Percentiles rank a stretch among this genome's conserved stretches.
These are phyloP conservation scores for Cyberlindnera xishuangbannaensis DNA, from an alignment of 805 yeast genomes.

Conservation along the genomic window DNA sequence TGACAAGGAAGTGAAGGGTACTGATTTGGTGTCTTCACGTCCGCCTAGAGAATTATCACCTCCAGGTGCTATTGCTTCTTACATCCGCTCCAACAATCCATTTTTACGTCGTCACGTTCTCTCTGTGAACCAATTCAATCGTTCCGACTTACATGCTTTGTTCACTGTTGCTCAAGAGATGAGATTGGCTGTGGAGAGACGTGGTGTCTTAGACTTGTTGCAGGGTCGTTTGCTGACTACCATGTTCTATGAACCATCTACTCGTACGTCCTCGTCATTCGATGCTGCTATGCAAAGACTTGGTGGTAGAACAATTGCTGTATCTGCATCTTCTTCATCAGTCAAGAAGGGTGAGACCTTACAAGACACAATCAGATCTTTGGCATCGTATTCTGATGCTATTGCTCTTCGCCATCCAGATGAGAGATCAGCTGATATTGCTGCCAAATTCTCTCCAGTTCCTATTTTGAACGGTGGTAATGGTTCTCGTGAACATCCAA, in stretches of 20 bases:
- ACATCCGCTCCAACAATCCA: slow-evolving; percentile 79
- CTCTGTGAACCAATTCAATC: slow-evolving; percentile 81
- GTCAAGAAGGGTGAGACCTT: slow-evolving; percentile 97
- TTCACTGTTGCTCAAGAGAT: slow-evolving; percentile 97
- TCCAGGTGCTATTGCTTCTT: slow-evolving; percentile 71
- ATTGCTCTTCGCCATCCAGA: slow-evolving; percentile 95
- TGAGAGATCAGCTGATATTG: slow-evolving; percentile 86
- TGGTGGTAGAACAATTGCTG: slow-evolving; percentile 94
- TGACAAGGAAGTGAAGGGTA: slow-evolving; percentile 47
- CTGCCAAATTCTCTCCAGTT: slow-evolving; percentile 94
- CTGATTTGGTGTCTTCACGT: slow-evolving; percentile 65
- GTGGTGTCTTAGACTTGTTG: slow-evolving; percentile 87
- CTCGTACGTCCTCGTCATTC: slow-evolving; percentile 93
- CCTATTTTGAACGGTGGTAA: slow-evolving; percentile 98
- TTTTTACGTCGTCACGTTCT: slow-evolving; percentile 84
- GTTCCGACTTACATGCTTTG: slow-evolving; percentile 86
- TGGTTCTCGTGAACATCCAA: slow-evolving; percentile 97
- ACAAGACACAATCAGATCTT: slow-evolving; percentile 92
- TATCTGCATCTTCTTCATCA: slow-evolving; percentile 82
- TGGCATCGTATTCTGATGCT: slow-evolving; percentile 95
- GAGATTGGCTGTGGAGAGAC: slow-evolving; percentile 94
- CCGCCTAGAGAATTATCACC: slow-evolving; percentile 70
- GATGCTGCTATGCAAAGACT: slow-evolving; percentile 99
- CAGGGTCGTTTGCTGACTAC: slow-evolving; percentile 90
- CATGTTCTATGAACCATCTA: slow-evolving; percentile 96